phyloP scores from a whole-genome alignment of 2,329 filamentous ascomycete genomes.

The Pseudogymnoascus sp. region DNA sequence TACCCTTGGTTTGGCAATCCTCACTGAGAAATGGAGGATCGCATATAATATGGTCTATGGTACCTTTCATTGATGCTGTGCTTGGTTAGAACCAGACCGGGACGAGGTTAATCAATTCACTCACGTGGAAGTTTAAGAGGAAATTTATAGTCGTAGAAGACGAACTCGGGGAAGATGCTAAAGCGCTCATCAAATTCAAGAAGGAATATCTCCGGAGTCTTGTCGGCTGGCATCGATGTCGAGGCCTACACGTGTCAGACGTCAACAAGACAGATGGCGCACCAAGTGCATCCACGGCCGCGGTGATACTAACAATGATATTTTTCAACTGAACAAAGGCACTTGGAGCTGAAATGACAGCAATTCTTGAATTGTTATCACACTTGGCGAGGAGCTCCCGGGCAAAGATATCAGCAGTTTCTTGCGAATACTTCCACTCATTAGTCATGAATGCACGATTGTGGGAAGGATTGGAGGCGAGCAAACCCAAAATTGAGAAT shows the following conservation, averaged over 20 bases:
- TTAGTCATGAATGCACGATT: neutral
- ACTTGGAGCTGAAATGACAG: slow-evolving; percentile 65
- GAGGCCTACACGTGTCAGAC: slow-evolving; percentile 13
- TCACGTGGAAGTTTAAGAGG: slow-evolving; percentile 56
- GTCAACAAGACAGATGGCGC: neutral
- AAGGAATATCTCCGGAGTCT: slow-evolving; percentile 51
- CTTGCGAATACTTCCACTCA: slow-evolving; percentile 53
- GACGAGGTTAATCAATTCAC: slow-evolving; percentile 15
- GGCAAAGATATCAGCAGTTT: slow-evolving; percentile 57
- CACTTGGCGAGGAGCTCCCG: slow-evolving; percentile 55
- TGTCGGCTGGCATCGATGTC: slow-evolving; percentile 24
- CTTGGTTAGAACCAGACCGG: neutral
- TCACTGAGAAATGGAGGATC: slow-evolving; percentile 74
- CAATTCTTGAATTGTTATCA: slow-evolving; percentile 49
- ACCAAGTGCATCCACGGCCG: neutral
- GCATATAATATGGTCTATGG: slow-evolving; percentile 59
- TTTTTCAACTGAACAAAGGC: slow-evolving; percentile 72
- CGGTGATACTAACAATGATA: slow-evolving; percentile 41
- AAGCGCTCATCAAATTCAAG: slow-evolving; percentile 71
- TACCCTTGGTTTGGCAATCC: slow-evolving; percentile 73
- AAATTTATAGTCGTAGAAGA: slow-evolving; percentile 64
- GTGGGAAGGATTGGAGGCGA: neutral
- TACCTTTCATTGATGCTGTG: slow-evolving; percentile 48
- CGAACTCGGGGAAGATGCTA: slow-evolving; percentile 62
- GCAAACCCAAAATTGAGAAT: slow-evolving; percentile 72